Base-by-base conservation (phyloP, 176 grass and related monocot species). In the Eragrostis nindensis region DNA sequence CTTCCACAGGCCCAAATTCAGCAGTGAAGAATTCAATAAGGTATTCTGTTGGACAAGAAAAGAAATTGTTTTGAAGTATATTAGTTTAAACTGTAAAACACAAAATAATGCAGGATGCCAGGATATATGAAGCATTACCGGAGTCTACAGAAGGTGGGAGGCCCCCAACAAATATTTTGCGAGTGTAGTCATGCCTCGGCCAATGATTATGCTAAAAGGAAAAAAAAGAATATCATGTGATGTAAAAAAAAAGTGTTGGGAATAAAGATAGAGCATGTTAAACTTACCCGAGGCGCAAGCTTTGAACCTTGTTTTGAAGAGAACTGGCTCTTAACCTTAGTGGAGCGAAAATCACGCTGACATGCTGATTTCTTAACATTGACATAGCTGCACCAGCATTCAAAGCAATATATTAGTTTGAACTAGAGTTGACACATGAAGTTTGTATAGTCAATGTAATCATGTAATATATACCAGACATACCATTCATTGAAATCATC, bases 161-260 rank as follows among this genome's bases (percentile, higher is more conserved):
- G 24, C 86, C 90, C 15, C 90, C 86, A 85, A 88, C 86, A 79
- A 92, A 92, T 73, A 92, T 88, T 85, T 92, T 88, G 21, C 86
- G 82, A 49, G 82, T 81, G 68, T 88, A 92, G 74, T 92, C 86
- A 46, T 86, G 81, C 85, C 77, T 91, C 24, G 62, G 71, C 80
- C 81, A 83, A 59, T 87, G 64, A 66, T 87, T 80, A 48, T 87
- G 29, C 85, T 87, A 70, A 64, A 73, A 70, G 24, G 64, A 60
- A 11, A 57, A 18, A 61, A 22, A 60, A 52, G 27, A 57, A 77
- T 3, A 81, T 1, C 29, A 50, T 67, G 26, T 21, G 7, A 84
- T 70, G 56, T n/a, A 80, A 70, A 55, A 0, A 29, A 3, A 15
- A 57, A 14, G 29, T 71, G n/a, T 66, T 11, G 32, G 26, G 47